Conservation (phyloP, 306 rosid species). For the Heteromeles arbutifolia region DNA sequence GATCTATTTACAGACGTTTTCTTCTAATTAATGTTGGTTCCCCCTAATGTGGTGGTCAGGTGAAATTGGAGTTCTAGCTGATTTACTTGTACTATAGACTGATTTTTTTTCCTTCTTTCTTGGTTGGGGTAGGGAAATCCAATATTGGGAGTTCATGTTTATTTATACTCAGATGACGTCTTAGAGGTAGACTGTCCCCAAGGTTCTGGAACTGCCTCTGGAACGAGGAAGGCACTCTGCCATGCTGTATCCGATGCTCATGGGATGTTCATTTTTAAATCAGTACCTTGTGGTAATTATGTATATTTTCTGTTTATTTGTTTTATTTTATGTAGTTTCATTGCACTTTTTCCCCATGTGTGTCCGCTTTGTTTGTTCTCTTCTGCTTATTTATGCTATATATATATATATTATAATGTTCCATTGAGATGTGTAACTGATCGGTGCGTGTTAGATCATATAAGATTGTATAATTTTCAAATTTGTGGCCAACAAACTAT, state of each 20-base stretch:
- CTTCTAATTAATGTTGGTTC: not conserved
- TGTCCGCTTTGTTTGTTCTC: not conserved
- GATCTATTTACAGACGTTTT: not conserved
- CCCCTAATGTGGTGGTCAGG: not conserved
- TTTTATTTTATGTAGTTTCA: not conserved
- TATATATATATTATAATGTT: not conserved
- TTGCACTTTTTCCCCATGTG: not conserved
- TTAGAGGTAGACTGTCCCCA: constrained; percentile 80
- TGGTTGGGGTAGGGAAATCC: constrained; percentile 74
- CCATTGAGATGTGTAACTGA: not conserved
- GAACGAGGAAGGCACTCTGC: constrained; percentile 60
- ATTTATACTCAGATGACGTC: constrained; percentile 78
- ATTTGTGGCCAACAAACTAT: not conserved
- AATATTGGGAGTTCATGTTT: constrained; percentile 83
- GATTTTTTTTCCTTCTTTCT: not conserved
- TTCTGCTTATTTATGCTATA: not conserved
- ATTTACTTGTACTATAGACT: constrained; percentile 1
- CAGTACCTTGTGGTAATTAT: constrained; percentile 85
- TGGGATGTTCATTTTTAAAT: constrained; percentile 72
- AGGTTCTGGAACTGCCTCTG: constrained; percentile 67
- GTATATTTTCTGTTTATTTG: not conserved
- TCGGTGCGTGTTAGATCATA: not conserved
- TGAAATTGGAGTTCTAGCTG: not conserved
- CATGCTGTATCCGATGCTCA: constrained; percentile 82
- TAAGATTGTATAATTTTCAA: not conserved